phyloP scores from a whole-genome alignment of 2,329 filamentous ascomycete genomes.

The Claviceps paspali region DNA sequence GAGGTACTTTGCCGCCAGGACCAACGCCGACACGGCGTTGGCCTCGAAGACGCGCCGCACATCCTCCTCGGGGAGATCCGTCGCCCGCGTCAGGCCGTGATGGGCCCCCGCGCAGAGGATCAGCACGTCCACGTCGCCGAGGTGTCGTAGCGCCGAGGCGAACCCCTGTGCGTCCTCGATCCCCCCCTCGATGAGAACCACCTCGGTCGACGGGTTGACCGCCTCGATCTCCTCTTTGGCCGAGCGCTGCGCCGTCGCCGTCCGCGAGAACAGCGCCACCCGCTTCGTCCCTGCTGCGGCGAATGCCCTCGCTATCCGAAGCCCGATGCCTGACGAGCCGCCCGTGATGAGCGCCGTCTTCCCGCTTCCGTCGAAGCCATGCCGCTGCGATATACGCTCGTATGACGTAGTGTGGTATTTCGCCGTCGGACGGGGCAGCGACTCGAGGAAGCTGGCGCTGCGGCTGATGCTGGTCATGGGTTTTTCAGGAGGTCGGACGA shows the following conservation, averaged over 20 bases:
- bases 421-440: neutral
- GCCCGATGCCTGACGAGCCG: neutral
- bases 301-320: neutral
- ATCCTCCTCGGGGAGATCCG: neutral
- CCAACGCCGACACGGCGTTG: neutral
- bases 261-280: neutral
- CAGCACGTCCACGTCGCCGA: neutral
- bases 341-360: conserved; percentile 1
- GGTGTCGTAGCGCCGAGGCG: neutral
- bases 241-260: neutral
- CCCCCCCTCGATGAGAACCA: too few relatives aligned
- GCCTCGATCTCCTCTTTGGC: neutral
- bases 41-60: neutral
- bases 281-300: neutral
- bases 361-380: conserved; percentile 1
- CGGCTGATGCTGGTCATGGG: too few relatives aligned
- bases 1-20: neutral
- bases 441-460: neutral
- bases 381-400: conserved; percentile 1
- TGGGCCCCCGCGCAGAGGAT: neutral
- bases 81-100: neutral
- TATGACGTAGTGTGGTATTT: neutral
- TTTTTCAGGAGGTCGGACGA: too few relatives aligned
- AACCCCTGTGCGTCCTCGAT: too few relatives aligned
- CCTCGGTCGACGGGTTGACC: neutral